Evolutionary conservation across 495 filamentous ascomycete genomes (phyloP), one percentile per base, ranked within the genome.

Genomic region (Neurospora intermedia): DNA sequence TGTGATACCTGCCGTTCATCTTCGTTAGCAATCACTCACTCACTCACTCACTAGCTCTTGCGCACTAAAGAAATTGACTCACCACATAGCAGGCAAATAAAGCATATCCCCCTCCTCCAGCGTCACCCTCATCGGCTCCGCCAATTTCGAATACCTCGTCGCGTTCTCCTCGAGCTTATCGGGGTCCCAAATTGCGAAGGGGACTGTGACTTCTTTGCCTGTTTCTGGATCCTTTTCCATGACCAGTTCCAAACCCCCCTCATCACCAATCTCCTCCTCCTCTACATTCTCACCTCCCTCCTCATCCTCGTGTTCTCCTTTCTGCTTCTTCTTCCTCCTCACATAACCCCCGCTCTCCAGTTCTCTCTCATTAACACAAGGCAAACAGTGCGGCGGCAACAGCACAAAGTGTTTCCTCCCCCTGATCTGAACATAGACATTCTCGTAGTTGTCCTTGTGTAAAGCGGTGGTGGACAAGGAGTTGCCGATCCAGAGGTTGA

Each of bases 401-500:
- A 94, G 82, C 11, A 89, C 85, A 73, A 94, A 94, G 74, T 89
- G 85, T 77, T 94, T 94, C 20, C 78, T 78, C 0, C 92, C 92
- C 9, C 87, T 78, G 43, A 94, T 80, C 74, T 93, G 91, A 6
- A 91, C 89, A 81, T 93, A 94, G 2, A 94, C 84, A 80, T 94
- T 94, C 79, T 94, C 91, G 78, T 94, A 94, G 79, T 89, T 89
- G 82, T 94, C 92, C 74, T 89, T 90, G 81, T 94, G 92, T 72
- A 94, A 79, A 3, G 91, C 86, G 0, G 92, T 93, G 1, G 84
- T 82, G 66, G 88, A 91, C 16, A 79, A 79, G 18, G 85, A 87
- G 81, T 90, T 91, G 59, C 92, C 92, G 74, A 94, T 88, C 92
- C 92, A 94, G 74, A 94, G 81, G 78, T 94, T 94, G 74, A 92